Conservation (phyloP, 192 early-diverging fungal genomes). For the Helicostylum pulchrum region DNA sequence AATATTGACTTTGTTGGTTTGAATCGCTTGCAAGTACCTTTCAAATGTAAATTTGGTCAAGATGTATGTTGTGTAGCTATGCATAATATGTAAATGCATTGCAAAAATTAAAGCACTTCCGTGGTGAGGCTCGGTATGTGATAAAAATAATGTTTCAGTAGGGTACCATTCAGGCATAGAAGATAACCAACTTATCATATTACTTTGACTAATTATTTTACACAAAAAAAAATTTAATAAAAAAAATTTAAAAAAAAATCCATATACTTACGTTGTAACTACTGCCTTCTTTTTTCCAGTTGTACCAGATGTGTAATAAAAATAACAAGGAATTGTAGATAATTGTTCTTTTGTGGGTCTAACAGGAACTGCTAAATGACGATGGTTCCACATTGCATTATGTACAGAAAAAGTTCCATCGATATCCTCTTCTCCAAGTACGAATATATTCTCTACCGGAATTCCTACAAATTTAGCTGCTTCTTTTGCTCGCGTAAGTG, state of each 20-base stretch:
- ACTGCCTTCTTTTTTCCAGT: constrained; percentile 26
- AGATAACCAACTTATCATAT: neutral
- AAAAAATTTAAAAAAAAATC: too few species aligned
- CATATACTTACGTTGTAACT: constrained; percentile 23
- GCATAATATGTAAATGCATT: neutral
- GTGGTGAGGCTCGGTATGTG: neutral
- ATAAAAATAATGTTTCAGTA: too few species aligned
- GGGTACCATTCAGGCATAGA: too few species aligned
- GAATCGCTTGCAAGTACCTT: constrained; percentile 46
- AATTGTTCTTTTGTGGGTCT: constrained; percentile 24
- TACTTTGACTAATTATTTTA: neutral
- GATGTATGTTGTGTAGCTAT: neutral
- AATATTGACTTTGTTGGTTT: constrained; percentile 55
- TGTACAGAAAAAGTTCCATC: constrained; percentile 33
- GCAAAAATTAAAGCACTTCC: constrained; percentile 4
- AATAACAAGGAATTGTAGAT: constrained; percentile 13
- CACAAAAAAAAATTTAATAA: neutral
- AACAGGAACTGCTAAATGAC: constrained; percentile 16
- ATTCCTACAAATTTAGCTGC: constrained; percentile 35
- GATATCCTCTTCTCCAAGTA: constrained; percentile 37
- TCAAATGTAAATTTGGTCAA: constrained; percentile 57
- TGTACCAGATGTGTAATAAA: constrained; percentile 35
- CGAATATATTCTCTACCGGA: constrained; percentile 33
- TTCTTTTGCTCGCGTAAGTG: constrained; percentile 38
- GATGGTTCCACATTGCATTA: constrained; percentile 6